Base-by-base conservation (phyloP, 768 basidiomycete species). In the Lentinula boryana region DNA sequence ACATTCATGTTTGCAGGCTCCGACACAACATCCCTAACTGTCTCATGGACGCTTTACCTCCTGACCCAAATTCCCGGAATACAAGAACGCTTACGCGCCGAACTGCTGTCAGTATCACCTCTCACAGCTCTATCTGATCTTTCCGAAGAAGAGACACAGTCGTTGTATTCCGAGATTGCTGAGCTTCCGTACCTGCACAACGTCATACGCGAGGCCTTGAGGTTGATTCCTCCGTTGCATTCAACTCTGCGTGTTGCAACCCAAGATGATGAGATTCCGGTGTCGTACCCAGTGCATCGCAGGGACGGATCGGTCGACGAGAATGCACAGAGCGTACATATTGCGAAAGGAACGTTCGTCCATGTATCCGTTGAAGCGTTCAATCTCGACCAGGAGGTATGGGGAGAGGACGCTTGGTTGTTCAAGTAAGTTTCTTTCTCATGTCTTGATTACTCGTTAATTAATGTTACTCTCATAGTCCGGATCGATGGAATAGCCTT, bases 1-100 rank as follows among this genome's bases (percentile, higher is more conserved):
- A 94, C 93, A 0, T 90, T 95, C 70, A 85, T 94, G 80, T 93
- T 94, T 69, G 92, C 89, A 21, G 94, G 94, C 4, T 91, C 93
- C 12, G 93, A 95, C 67, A 92, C 93, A 0, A 88, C 88, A 10
- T 89, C 90, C 2, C 83, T 95, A 32, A 82, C 87, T 4, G 73
- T 96, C 48, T 91, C 91, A 0, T 97, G 95, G 94, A 86, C 87
- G 1, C 71, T 96, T n/a, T 76, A 86, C 60, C 75, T 90, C 15
- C 81, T 97, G 41, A 85, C 92, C 0, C 78, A 82, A 65, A 73
- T 91, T 68, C 85, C 85, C 0, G 76, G 76, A 1, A 69, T 87
- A 13, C 95, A 97, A 71, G 76, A 76, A 46, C 84, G 82, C 31
- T 80, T 98, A 5, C 86, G 92, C 13, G 69, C 77, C 1, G 94